Evolutionary conservation across 768 basidiomycete species (phyloP), one percentile per base, ranked within the genome.

Genomic region (Grammothele lineata): DNA sequence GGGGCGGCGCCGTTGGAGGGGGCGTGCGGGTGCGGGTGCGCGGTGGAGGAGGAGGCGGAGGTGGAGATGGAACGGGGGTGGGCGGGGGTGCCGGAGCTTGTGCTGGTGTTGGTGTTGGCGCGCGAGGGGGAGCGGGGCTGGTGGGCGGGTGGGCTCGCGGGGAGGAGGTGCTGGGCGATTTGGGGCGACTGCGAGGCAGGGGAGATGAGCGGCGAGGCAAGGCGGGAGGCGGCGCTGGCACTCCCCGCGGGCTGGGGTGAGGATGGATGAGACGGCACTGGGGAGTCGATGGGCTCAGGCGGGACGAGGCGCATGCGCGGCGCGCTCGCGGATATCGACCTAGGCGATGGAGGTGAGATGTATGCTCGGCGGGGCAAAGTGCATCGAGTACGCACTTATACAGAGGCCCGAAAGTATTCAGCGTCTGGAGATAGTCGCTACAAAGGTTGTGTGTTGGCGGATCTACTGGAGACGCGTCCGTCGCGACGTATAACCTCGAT

Each of bases 401-500:
- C 24, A 98, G 62, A 14, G 85, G 79, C 35, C 87, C 83, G 54
- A 96, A 92, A 1, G 90, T 81, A 55, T 84, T 87, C 45, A 95
- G 75, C 74, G 90, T 91, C 47, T 82, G 81, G 19, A 97, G 72
- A 59, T 92, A 97, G 59, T 97, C 92, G 53, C 87, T 92, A 59
- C 91, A 94, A 17, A 95, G 74, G 51, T 85, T 89, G 59, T 93
- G 85, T 0, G 90, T 93, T 4, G 84, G 83, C 47, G 84, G 77
- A 61, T 97, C 93, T 22, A 95, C 88, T 4, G 93, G 91, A 0
- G 89, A 91, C 15, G 85, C 84, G 59, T 98, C 95, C 10, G 93
- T 93, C 10, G 93, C 93, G n/a, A 97, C 75, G 60, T 94, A 93
- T 22, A 96, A 70, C 40, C 90, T 77, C 19, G 91, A 92, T 4